Conservation (phyloP, 2,329 filamentous ascomycete genomes). For the Curvularia hawaiiensis region DNA sequence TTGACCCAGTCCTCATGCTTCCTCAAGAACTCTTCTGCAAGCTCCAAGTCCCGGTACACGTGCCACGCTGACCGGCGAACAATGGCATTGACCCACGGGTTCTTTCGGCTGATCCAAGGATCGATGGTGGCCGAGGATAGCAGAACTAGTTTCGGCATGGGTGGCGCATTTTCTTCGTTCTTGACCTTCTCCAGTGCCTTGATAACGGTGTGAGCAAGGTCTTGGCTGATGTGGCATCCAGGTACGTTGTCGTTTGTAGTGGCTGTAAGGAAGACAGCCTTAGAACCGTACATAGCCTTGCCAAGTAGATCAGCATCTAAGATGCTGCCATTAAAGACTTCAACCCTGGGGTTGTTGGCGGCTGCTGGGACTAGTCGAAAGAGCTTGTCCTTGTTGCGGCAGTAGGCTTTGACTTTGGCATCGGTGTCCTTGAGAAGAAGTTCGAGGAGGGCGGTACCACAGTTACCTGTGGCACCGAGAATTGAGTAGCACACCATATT, state of each 20-base stretch:
- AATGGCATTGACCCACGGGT: constrained; percentile 34
- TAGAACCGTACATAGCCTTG: constrained; percentile 43
- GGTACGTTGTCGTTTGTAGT: constrained; percentile 54
- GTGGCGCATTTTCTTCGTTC: background rate
- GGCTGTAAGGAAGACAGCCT: constrained; percentile 50
- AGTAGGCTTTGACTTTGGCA: constrained; percentile 18
- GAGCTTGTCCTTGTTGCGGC: constrained; percentile 21
- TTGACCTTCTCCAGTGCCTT: constrained; percentile 35
- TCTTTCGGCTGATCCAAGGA: constrained; percentile 19
- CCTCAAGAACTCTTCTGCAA: constrained; percentile 48
- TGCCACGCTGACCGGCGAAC: constrained; percentile 41
- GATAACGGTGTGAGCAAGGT: constrained; percentile 38
- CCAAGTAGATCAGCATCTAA: constrained; percentile 48
- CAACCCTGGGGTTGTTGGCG: constrained; percentile 23
- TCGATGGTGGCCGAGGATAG: constrained; percentile 54
- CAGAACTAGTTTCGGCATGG: constrained; percentile 42
- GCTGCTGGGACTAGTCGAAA: constrained; percentile 4
- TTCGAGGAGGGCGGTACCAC: constrained; percentile 16
- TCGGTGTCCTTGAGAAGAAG: constrained; percentile 9
- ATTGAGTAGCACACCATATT: constrained; percentile 11
- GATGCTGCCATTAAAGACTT: constrained; percentile 52
- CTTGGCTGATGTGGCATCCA: constrained; percentile 44
- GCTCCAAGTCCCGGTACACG: constrained; percentile 49
- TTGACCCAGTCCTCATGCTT: constrained; percentile 47
- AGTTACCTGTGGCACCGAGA: constrained; percentile 22